A percentile compares a stretch with the other conserved stretches of the same genome.
Evolutionary conservation across 108 stramenopile genomes (phyloP).

Genomic region (Skeletonema marinoi): DNA sequence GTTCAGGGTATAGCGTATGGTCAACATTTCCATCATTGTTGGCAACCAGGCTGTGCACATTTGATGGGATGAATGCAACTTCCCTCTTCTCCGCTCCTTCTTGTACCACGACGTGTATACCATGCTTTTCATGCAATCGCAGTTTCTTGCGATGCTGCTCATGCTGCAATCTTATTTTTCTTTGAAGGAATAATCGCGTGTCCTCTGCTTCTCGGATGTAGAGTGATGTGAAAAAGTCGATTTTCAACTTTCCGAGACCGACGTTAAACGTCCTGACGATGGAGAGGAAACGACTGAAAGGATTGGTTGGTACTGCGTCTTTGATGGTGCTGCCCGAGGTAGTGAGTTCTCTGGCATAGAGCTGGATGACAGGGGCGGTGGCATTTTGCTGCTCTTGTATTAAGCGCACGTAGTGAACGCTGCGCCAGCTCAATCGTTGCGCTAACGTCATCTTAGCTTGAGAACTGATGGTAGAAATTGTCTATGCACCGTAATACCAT

Average conservation of each 20-base stretch:
- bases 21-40: not conserved
- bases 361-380: not conserved
- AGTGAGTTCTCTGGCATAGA: not conserved
- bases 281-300: not conserved
- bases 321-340: not conserved
- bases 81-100: not conserved
- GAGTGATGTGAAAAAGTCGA: conserved; percentile 14
- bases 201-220: conserved; percentile 25
- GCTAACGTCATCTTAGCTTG: too few relatives aligned
- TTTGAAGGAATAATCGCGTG: conserved; percentile 10
- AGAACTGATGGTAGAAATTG: too few relatives aligned
- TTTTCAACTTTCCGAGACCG: conserved; percentile 15
- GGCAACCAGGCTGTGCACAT: not conserved
- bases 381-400: not conserved
- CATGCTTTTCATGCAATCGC: conserved; percentile 5
- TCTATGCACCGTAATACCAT: too few relatives aligned
- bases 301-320: not conserved
- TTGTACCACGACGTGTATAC: not conserved
- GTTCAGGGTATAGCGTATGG: not conserved
- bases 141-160: conserved; percentile 3
- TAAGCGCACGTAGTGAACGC: not conserved
- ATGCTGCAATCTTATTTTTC: conserved; percentile 1
- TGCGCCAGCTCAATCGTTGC: not conserved
- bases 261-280: conserved; percentile 12
- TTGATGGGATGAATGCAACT: conserved; percentile 4